phyloP scores from a whole-genome alignment of 164 flowering plant species.

The Piper betle region DNA sequence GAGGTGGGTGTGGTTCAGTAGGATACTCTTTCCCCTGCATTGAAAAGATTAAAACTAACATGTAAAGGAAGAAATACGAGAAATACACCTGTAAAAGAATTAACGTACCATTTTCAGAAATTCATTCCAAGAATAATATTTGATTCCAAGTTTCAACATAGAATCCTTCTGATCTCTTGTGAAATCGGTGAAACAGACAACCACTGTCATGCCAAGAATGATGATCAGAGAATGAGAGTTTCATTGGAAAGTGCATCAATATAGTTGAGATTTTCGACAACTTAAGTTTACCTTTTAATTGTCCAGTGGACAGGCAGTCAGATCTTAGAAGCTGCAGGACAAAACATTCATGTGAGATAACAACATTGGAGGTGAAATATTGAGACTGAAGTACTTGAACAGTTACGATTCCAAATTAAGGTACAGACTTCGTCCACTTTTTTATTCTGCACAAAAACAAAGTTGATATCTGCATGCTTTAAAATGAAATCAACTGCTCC shows the following conservation, averaged over 20 bases:
- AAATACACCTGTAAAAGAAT: not conserved
- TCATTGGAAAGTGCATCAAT: not conserved
- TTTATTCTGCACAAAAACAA: slow-evolving; percentile 73
- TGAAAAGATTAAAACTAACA: not conserved
- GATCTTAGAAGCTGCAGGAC: slow-evolving; percentile 58
- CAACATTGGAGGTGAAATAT: not conserved
- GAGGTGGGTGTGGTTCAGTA: slow-evolving; percentile 37
- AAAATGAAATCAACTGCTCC: slow-evolving; percentile 76
- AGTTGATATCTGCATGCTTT: slow-evolving; percentile 77
- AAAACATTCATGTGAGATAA: not conserved
- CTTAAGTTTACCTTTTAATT: slow-evolving; percentile 49
- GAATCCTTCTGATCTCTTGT: slow-evolving; percentile 39
- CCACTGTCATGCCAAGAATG: slow-evolving; percentile 31
- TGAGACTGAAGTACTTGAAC: not conserved
- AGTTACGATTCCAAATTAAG: not conserved
- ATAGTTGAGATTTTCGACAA: not conserved
- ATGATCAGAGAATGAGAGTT: slow-evolving; percentile 7
- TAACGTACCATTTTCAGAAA: slow-evolving; percentile 53
- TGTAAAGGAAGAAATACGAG: not conserved
- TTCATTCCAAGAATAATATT: slow-evolving; percentile 68
- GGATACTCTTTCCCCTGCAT: slow-evolving; percentile 65
- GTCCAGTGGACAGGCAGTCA: slow-evolving; percentile 36
- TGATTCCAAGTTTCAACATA: slow-evolving; percentile 28
- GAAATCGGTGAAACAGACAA: slow-evolving; percentile 57
- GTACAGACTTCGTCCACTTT: slow-evolving; percentile 64